Evolutionary conservation across 768 basidiomycete genomes (phyloP), one percentile per base, ranked within the genome.

Genomic region (Pleurotus citrinopileatus): DNA sequence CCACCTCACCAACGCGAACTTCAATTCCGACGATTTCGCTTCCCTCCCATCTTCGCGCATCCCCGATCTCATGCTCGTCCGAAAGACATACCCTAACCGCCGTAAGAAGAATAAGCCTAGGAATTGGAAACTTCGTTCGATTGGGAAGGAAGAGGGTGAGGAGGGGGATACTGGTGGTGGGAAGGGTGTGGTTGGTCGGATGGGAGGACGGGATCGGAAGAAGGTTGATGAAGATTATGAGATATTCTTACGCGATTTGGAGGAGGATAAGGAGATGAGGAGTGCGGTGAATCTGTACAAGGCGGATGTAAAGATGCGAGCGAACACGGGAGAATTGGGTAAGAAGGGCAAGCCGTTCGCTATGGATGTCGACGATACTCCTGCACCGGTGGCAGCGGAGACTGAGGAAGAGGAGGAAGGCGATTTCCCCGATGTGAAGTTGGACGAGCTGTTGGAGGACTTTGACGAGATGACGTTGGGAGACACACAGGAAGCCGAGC

Each of bases 221-320:
- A 94, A 94, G 76, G 91, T 98, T 55, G 94, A 98, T 61, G 86
- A 92, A 66, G 96, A 99, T 66, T 99, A 98, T 70, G 97, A 98
- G 74, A 59, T 91, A 47, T 99, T 99, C 83, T 73, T 98, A 70
- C 81, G 89, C 42, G 94, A 97, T 58, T 70, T 98, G 45, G 94
- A 97, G 70, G 96, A 98, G 68, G 95, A 98, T 70, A 86, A 87
- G 19, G 95, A 98, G 75, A 73, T 98, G 75, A 82, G 96, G 34
- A 78, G 79, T 4, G 83, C 83, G 7, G 86, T 98, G 61, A 95
- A 97, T 69, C 63, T 98, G 53, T 98, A 96, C 77, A 90, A 86
- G 71, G 74, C 81, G 2, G 75, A 83, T 53, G 78, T 77, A 46
- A 75, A 74, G 61, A 82, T 84, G 79, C 29, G 48, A 5, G 78